Conservation (phyloP, 257 asterid species). For the Petrea volubilis region DNA sequence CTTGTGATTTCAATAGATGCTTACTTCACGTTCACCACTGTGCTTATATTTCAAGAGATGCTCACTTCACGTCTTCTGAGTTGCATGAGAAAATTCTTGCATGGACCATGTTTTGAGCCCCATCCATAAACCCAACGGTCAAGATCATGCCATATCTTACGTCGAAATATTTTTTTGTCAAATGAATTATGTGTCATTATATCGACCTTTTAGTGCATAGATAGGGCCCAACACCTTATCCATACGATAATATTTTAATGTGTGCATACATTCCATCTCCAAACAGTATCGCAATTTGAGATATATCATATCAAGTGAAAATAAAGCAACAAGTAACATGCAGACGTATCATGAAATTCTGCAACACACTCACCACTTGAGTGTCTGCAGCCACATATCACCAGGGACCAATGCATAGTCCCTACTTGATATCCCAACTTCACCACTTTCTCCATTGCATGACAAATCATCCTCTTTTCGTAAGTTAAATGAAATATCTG, state of each 20-base stretch:
- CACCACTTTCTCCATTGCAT: constrained; percentile 53
- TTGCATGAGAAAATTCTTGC: too few species aligned
- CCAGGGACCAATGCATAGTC: constrained; percentile 91
- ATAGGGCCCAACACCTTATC: too few species aligned
- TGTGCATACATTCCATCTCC: constrained; percentile 17
- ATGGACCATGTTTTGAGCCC: too few species aligned
- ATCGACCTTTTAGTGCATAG: too few species aligned
- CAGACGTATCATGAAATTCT: constrained; percentile 9
- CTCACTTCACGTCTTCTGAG: too few species aligned
- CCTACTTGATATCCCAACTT: constrained; percentile 69
- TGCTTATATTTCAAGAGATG: too few species aligned
- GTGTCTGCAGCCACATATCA: constrained; percentile 83
- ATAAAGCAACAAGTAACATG: constrained; percentile 8
- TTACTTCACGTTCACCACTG: constrained; percentile 6
- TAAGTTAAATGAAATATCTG: constrained; percentile 76
- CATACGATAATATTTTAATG: too few species aligned
- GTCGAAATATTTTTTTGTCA: too few species aligned
- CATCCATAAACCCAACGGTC: too few species aligned
- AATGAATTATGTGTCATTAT: too few species aligned
- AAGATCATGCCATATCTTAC: too few species aligned
- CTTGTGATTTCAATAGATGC: constrained; percentile 2
- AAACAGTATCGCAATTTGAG: constrained; percentile 2
- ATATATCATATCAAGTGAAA: constrained; percentile 14
- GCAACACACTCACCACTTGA: constrained; percentile 59
- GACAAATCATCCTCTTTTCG: constrained; percentile 65